Evolutionary conservation across 2,329 filamentous ascomycete genomes (phyloP).

Genomic region (Talaromyces sp.): DNA sequence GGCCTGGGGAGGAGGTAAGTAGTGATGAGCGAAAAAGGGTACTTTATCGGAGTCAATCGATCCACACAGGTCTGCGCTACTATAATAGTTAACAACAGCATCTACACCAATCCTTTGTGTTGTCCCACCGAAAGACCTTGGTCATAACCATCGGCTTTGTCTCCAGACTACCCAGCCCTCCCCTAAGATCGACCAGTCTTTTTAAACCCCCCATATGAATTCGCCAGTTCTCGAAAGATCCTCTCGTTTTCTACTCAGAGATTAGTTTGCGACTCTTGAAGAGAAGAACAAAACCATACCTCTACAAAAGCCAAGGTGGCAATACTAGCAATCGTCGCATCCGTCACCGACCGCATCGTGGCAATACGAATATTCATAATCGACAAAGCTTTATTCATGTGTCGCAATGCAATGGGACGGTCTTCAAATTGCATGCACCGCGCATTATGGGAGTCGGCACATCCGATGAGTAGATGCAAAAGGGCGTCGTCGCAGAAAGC

Average conservation of each 20-base stretch:
- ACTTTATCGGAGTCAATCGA: conserved; percentile 2
- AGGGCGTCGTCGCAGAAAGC: conserved; percentile 9
- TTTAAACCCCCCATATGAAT: conserved; percentile 11
- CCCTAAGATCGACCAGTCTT: conserved; percentile 8
- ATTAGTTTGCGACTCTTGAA: not conserved
- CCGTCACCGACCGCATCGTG: not conserved
- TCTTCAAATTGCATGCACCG: not conserved
- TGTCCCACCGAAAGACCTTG: conserved; percentile 5
- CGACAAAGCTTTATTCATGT: conserved; percentile 4
- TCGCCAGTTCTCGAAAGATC: conserved; percentile 3
- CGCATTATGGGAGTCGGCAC: conserved; percentile 1
- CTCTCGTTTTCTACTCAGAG: not conserved
- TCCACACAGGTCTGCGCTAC: conserved; percentile 5
- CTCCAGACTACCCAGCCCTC: conserved; percentile 7
- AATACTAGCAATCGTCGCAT: conserved; percentile 7
- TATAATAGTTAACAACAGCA: not conserved
- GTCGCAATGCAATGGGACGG: not conserved
- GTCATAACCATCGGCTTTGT: conserved; percentile 8
- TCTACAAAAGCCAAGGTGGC: conserved; percentile 9
- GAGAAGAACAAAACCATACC: not conserved
- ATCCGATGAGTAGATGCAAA: conserved; percentile 9
- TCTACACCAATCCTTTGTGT: not conserved
- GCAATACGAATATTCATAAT: conserved; percentile 7
- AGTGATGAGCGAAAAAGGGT: conserved; percentile 5
- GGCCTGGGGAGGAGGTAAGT: not conserved